These are phyloP conservation scores for Tuctoria greenei DNA, from an alignment of 176 grass and related monocot species.

Conservation along the genomic window DNA sequence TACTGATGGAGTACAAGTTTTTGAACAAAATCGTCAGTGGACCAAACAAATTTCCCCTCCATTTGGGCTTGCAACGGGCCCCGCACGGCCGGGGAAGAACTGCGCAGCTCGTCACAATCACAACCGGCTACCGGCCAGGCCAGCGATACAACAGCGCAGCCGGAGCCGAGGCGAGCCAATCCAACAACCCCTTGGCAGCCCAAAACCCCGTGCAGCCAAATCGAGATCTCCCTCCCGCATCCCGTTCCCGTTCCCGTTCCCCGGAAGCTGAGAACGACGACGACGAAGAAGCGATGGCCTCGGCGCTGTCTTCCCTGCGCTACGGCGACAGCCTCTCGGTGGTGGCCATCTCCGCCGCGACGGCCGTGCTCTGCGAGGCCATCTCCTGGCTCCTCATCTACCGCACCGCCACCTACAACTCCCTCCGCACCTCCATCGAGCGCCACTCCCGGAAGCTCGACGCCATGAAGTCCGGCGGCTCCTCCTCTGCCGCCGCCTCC, in stretches of 20 bases:
- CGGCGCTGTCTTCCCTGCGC: constrained; percentile 51
- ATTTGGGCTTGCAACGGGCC: not conserved
- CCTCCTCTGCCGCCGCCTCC: not conserved
- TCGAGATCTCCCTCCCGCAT: constrained; percentile 31
- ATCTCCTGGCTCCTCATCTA: constrained; percentile 99
- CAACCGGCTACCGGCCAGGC: too few relatives aligned
- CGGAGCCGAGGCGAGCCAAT: not conserved
- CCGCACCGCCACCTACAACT: constrained; percentile 93
- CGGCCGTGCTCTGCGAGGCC: constrained; percentile 85
- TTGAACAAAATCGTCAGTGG: not conserved
- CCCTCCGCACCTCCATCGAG: constrained; percentile 88
- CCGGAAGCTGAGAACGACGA: not conserved
- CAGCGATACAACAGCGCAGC: too few relatives aligned
- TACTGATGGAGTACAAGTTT: too few relatives aligned
- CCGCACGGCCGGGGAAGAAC: too few relatives aligned
- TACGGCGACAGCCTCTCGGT: constrained; percentile 80
- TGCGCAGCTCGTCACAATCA: too few relatives aligned
- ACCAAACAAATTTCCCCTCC: not conserved
- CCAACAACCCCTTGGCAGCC: not conserved
- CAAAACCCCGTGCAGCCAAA: constrained; percentile 27
- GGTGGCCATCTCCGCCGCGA: constrained; percentile 71
- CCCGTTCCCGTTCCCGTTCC: not conserved
- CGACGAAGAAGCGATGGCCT: constrained; percentile 40
- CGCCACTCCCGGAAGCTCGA: constrained; percentile 94
- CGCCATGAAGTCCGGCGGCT: constrained; percentile 63